Evolutionary conservation across 2,329 filamentous ascomycete species (phyloP), one percentile per base, ranked within the genome.

Genomic region (Beauveria rudraprayagi): DNA sequence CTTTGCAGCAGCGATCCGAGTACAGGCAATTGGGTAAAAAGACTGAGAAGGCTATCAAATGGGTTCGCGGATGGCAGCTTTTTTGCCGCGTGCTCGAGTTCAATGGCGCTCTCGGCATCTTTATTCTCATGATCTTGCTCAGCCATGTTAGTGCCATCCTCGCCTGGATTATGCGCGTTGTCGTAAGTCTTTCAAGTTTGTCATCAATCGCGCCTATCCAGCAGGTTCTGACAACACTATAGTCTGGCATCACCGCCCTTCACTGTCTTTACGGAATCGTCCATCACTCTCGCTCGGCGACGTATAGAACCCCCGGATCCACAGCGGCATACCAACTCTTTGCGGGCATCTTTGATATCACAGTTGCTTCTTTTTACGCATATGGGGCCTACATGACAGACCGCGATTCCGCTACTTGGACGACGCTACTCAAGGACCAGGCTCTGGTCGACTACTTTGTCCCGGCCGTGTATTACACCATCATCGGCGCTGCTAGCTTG

Each of bases 321-420:
- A 90, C 91, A 19, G 87, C 91, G 16, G 93, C 91, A 65, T 97
- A 97, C 74, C 91, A 95, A 74, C 76, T 94, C 61, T 97, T 97
- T 71, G 85, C 92, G 3, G 80, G 84, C 11, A 76, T 91, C 48
- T 83, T 89, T 47, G 93, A 97, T 71, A 69, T 85, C 16, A 76
- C 75, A 11, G 74, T 82, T 50, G 66, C 83, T 28, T 78, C 81
- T 9, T 74, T 87, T 43, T 88, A 83, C 68, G 77, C 77, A 7
- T 87, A 83, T 63, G 81, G 81, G 7, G 78, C 77, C 3, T 70
- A 82, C 51, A 73, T 77, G 7, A 75, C 77, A 11, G 73, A 77
- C 54, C 77, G 75, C 56, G 76, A 81, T 41, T 73, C 76, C 41
- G 60, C 60, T 1, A 65, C 66, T 8, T 97, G 92, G 92, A 76